Conservation (phyloP, 257 asterid genomes). For the Solanum etuberosum region DNA sequence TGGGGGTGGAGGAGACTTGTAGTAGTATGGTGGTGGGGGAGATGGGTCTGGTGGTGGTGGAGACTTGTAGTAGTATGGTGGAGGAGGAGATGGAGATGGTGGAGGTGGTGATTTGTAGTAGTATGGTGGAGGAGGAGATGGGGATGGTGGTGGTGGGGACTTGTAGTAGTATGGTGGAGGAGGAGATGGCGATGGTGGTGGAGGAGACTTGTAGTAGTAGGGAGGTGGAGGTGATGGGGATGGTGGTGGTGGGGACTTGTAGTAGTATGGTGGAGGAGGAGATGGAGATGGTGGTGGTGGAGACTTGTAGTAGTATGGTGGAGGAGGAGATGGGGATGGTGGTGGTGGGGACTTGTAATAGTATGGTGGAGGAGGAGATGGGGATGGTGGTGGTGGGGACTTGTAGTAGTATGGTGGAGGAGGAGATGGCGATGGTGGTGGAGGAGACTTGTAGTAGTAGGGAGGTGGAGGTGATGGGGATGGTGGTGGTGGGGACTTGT, state of each 20-base stretch:
- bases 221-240: neutral
- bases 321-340: neutral
- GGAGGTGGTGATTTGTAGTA: slow-evolving; percentile 22
- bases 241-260: slow-evolving; percentile 12
- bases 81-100: neutral
- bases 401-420: neutral
- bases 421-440: neutral
- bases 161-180: slow-evolving; percentile 6
- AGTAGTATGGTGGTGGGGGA: neutral
- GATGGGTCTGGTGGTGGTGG: slow-evolving; percentile 13
- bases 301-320: neutral
- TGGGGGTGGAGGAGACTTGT: slow-evolving; percentile 22
- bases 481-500: slow-evolving; percentile 23
- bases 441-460: neutral
- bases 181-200: slow-evolving; percentile 3
- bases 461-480: neutral
- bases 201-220: slow-evolving; percentile 6
- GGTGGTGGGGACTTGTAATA: neutral
- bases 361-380: neutral
- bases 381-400: neutral
- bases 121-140: slow-evolving; percentile 15
- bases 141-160: slow-evolving; percentile 22
- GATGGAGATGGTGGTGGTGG: neutral
- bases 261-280: slow-evolving; percentile 5
- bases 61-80: slow-evolving; percentile 1